These are phyloP conservation scores for Citeromyces siamensis DNA, from an alignment of 1,139 yeast genomes.

Conservation along the genomic window DNA sequence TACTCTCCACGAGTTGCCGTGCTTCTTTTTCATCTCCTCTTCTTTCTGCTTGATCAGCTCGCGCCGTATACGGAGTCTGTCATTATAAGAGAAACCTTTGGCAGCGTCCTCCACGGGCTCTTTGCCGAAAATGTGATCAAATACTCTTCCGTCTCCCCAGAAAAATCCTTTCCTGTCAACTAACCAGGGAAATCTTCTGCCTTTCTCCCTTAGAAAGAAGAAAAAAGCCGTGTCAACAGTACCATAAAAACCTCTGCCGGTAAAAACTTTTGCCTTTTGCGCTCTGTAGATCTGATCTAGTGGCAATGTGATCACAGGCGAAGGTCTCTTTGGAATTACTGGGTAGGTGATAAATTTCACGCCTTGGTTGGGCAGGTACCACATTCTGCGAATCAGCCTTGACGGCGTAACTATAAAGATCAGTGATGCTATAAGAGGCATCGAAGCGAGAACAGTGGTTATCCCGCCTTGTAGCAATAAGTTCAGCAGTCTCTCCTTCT, in stretches of 20 bases:
- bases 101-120: slow-evolving; percentile 69
- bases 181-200: slow-evolving; percentile 51
- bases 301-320: slow-evolving; percentile 65
- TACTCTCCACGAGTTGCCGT: slow-evolving; percentile 24
- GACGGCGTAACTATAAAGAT: slow-evolving; percentile 45
- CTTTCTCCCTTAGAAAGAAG: slow-evolving; percentile 55
- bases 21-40: slow-evolving; percentile 25
- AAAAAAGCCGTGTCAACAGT: slow-evolving; percentile 65
- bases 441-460: slow-evolving; percentile 29
- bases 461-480: slow-evolving; percentile 19
- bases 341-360: slow-evolving; percentile 66
- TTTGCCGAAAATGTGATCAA: slow-evolving; percentile 69
- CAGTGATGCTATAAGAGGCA: slow-evolving; percentile 27
- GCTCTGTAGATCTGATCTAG: slow-evolving; percentile 41
- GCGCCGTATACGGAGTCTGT: slow-evolving; percentile 20
- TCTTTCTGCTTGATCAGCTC: slow-evolving; percentile 18
- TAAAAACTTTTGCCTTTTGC: slow-evolving; percentile 59
- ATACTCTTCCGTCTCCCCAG: slow-evolving; percentile 87
- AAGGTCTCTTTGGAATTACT: slow-evolving; percentile 59
- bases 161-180: slow-evolving; percentile 79
- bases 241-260: slow-evolving; percentile 81
- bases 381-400: slow-evolving; percentile 59
- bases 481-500: slow-evolving; percentile 14
- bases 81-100: slow-evolving; percentile 62
- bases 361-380: slow-evolving; percentile 49